Percentiles rank a stretch among this genome's conserved stretches.
These are phyloP conservation scores for Fusarium nanum DNA, from an alignment of 2,329 filamentous ascomycete genomes.

Conservation along the genomic window DNA sequence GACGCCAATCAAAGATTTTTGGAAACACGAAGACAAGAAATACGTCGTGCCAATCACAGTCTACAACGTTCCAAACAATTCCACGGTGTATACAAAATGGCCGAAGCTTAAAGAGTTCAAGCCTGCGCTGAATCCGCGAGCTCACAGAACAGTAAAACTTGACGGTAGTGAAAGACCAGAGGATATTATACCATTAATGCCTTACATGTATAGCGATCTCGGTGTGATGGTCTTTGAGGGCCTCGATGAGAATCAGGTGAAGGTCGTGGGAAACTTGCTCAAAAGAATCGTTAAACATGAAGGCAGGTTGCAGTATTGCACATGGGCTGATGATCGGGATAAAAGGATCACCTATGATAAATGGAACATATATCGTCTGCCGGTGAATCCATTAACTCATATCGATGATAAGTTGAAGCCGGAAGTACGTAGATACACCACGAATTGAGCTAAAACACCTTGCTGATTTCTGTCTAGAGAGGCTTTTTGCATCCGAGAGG, in stretches of 20 bases:
- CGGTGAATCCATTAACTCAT: slow-evolving; percentile 21
- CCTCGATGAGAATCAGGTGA: slow-evolving; percentile 34
- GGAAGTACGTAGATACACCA: slow-evolving; percentile 13
- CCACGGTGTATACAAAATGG: slow-evolving; percentile 25
- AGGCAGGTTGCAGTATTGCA: not conserved
- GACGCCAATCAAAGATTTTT: not conserved
- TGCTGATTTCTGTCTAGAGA: slow-evolving; percentile 2
- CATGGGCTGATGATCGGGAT: not conserved
- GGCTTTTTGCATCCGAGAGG: not conserved
- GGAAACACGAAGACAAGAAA: not conserved
- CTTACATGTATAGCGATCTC: slow-evolving; percentile 49
- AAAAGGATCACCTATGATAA: not conserved
- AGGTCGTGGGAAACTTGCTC: slow-evolving; percentile 43
- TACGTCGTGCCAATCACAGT: not conserved
- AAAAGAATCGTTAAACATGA: slow-evolving; percentile 16
- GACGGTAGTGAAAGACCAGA: not conserved
- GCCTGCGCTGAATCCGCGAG: slow-evolving; percentile 34
- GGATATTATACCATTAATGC: not conserved
- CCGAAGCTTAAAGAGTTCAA: slow-evolving; percentile 41
- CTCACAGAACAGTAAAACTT: not conserved
- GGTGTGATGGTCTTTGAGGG: slow-evolving; percentile 50
- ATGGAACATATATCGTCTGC: slow-evolving; percentile 27
- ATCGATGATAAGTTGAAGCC: not conserved
- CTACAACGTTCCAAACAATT: slow-evolving; percentile 8
- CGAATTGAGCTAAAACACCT: not conserved